These are phyloP conservation scores for Udeniomyces megalosporus DNA, from an alignment of 768 basidiomycete genomes.

Conservation along the genomic window DNA sequence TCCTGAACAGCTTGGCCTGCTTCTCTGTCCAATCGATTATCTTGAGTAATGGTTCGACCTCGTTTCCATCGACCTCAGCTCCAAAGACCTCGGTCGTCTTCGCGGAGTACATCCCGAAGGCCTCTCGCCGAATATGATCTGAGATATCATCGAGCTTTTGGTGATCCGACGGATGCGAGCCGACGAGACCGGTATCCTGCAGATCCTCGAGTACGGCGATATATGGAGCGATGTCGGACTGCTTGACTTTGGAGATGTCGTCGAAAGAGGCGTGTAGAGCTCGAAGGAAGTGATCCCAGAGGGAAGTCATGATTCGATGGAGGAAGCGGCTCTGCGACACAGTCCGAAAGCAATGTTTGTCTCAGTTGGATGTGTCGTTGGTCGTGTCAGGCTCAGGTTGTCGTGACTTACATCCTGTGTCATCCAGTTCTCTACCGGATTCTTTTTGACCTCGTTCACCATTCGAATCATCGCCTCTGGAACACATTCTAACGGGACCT, in stretches of 20 bases:
- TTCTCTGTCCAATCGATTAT: conserved; percentile 87
- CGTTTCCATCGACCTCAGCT: conserved; percentile 38
- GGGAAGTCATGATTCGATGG: conserved; percentile 50
- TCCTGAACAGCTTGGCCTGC: conserved; percentile 61
- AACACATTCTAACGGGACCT: conserved; percentile 87
- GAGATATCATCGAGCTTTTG: conserved; percentile 50
- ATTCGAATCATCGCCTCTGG: conserved; percentile 71
- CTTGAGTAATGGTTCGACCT: conserved; percentile 59
- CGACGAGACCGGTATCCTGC: conserved; percentile 51
- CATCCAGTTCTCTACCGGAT: conserved; percentile 60
- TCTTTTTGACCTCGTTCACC: conserved; percentile 51
- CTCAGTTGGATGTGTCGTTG: no score
- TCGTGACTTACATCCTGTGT: conserved; percentile 52
- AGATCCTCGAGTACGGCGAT: conserved; percentile 55
- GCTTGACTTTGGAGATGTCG: conserved; percentile 53
- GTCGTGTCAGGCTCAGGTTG: no score
- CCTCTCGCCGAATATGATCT: conserved; percentile 40
- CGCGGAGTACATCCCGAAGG: conserved; percentile 14
- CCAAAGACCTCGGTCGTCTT: conserved; percentile 13
- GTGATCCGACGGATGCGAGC: conserved; percentile 58
- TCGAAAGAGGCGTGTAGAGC: conserved; percentile 73
- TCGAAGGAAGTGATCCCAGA: conserved; percentile 44
- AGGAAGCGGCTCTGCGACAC: conserved; percentile 17
- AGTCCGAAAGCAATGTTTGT: conserved; percentile 13
- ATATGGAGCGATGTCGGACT: conserved; percentile 48